Percentiles rank a stretch among this genome's conserved stretches.
phyloP scores from a whole-genome alignment of 1,284 basidiomycete species.

The Melampsora americana region DNA sequence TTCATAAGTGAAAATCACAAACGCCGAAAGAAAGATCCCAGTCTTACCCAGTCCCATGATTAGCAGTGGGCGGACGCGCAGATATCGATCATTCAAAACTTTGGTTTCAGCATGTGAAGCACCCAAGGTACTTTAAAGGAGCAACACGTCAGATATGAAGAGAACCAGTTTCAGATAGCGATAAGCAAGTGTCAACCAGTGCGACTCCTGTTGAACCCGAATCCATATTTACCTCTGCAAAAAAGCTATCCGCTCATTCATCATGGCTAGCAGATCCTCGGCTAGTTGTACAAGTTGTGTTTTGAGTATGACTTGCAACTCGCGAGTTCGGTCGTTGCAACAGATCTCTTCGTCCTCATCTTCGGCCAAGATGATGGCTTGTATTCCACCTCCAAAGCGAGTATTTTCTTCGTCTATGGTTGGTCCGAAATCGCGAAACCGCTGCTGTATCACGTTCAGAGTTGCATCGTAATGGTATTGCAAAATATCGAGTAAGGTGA shows the following conservation, averaged over 20 bases:
- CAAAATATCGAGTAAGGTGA: constrained; percentile 66
- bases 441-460: constrained; percentile 58
- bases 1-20: constrained; percentile 5
- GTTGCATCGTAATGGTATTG: constrained; percentile 71
- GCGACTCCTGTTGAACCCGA: too few relatives aligned
- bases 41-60: constrained; percentile 71
- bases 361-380: constrained; percentile 36
- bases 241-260: constrained; percentile 54
- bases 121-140: constrained; percentile 12
- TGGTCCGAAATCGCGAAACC: constrained; percentile 58
- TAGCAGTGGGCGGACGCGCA: constrained; percentile 66
- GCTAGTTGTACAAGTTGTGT: constrained; percentile 55
- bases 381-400: constrained; percentile 38
- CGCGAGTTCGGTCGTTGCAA: constrained; percentile 51
- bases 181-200: too few relatives aligned
- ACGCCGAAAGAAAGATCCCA: not conserved
- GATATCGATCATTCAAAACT: constrained; percentile 66
- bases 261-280: constrained; percentile 54
- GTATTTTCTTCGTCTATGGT: constrained; percentile 54
- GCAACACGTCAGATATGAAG: not conserved
- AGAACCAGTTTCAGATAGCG: too few relatives aligned
- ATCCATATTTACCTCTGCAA: constrained; percentile 49
- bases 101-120: constrained; percentile 57
- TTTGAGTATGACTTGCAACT: constrained; percentile 54
- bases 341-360: constrained; percentile 49